A percentile compares a stretch with the other conserved stretches of the same genome.
These are phyloP conservation scores for Cronartium ribicola DNA, from an alignment of 1,284 basidiomycete genomes.

Conservation along the genomic window DNA sequence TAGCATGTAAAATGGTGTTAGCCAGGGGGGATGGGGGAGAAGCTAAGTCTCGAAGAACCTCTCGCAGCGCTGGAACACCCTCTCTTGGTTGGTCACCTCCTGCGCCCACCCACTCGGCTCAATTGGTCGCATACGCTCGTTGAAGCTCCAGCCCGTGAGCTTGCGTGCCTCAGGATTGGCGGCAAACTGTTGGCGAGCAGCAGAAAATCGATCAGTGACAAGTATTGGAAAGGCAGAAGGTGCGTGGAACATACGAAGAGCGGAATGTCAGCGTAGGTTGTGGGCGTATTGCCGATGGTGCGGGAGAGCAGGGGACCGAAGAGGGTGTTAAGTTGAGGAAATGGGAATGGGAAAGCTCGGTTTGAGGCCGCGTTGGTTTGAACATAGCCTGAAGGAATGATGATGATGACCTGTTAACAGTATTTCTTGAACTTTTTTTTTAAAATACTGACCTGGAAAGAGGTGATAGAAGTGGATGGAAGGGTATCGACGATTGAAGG, in stretches of 20 bases:
- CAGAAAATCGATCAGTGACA: not conserved
- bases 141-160: too few species aligned
- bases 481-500: constrained; percentile 35
- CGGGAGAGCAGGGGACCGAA: constrained; percentile 46
- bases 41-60: too few species aligned
- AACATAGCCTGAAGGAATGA: constrained; percentile 41
- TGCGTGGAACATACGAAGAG: constrained; percentile 36
- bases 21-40: too few species aligned
- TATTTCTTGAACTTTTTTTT: constrained; percentile 37
- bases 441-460: constrained; percentile 28
- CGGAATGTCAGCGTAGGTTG: constrained; percentile 47
- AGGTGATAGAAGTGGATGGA: constrained; percentile 30
- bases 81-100: too few species aligned
- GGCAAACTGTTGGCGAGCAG: too few species aligned
- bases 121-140: too few species aligned
- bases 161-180: too few species aligned
- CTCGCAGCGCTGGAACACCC: too few species aligned
- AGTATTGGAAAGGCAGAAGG: not conserved
- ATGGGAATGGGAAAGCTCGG: constrained; percentile 47
- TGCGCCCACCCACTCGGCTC: too few species aligned
- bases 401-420: constrained; percentile 5
- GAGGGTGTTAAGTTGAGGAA: constrained; percentile 46
- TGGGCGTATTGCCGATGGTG: constrained; percentile 47
- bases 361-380: constrained; percentile 49
- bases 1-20: too few species aligned